These are phyloP conservation scores for Xylaria castorea DNA, from an alignment of 495 filamentous ascomycete genomes.

Conservation along the genomic window DNA sequence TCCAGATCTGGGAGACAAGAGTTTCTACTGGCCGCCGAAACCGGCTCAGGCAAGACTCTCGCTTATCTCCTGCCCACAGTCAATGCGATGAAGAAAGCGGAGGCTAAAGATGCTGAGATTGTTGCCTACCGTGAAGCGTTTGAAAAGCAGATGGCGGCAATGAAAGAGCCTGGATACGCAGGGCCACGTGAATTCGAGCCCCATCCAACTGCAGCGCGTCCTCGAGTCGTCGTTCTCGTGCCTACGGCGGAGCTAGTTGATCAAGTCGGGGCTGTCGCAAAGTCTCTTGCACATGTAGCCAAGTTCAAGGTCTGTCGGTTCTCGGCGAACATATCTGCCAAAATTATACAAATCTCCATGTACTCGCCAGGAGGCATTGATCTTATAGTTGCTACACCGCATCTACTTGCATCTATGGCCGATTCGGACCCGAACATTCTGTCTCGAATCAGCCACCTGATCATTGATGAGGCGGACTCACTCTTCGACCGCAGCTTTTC, in stretches of 20 bases:
- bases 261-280: constrained; percentile 81
- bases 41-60: constrained; percentile 94
- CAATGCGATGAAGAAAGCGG: constrained; percentile 81
- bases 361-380: constrained; percentile 85
- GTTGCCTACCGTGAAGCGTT: constrained; percentile 58
- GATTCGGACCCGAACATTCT: constrained; percentile 87
- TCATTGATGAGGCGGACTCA: constrained; percentile 95
- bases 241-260: constrained; percentile 93
- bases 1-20: constrained; percentile 60
- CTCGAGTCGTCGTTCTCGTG: constrained; percentile 85
- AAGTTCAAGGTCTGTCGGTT: constrained; percentile 83
- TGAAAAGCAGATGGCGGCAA: constrained; percentile 52
- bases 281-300: constrained; percentile 77
- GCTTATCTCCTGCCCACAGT: constrained; percentile 85
- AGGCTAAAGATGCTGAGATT: constrained; percentile 65
- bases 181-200: constrained; percentile 67
- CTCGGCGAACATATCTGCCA: constrained; percentile 73
- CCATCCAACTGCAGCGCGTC: constrained; percentile 75
- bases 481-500: constrained; percentile 91
- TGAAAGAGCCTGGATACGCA: constrained; percentile 53
- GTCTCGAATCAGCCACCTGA: constrained; percentile 81
- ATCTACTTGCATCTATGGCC: constrained; percentile 84
- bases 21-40: constrained; percentile 92
- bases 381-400: constrained; percentile 84
- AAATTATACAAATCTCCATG: constrained; percentile 84